These are phyloP conservation scores for Penicillium canescens DNA, from an alignment of 495 filamentous ascomycete genomes.

Conservation along the genomic window DNA sequence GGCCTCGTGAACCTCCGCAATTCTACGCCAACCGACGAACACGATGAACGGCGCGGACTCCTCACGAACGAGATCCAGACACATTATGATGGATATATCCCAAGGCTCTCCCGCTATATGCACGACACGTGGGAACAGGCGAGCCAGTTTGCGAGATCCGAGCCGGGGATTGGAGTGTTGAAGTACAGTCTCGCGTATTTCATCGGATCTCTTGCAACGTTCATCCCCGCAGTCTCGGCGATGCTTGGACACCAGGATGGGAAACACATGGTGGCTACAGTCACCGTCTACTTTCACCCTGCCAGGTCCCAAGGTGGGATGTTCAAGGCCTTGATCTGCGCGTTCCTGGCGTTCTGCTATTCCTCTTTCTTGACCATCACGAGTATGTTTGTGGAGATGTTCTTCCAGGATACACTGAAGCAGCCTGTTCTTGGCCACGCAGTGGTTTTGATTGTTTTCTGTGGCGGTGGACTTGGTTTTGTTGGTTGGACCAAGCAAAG, in stretches of 20 bases:
- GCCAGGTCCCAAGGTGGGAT: slow-evolving; percentile 86
- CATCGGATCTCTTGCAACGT: slow-evolving; percentile 84
- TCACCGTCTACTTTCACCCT: slow-evolving; percentile 97
- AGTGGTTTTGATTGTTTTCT: slow-evolving; percentile 82
- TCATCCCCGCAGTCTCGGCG: slow-evolving; percentile 68
- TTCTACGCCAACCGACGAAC: slow-evolving; percentile 16
- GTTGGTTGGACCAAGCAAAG: slow-evolving; percentile 92
- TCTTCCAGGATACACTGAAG: slow-evolving; percentile 66
- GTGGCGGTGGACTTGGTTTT: slow-evolving; percentile 85
- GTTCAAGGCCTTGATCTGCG: slow-evolving; percentile 85
- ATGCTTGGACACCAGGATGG: slow-evolving; percentile 85
- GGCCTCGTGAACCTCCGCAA: slow-evolving; percentile 48
- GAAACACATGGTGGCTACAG: slow-evolving; percentile 92
- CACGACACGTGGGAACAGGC: slow-evolving; percentile 15
- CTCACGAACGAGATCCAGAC: slow-evolving; percentile 32
- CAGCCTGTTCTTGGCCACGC: slow-evolving; percentile 73
- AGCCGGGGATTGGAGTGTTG: slow-evolving; percentile 71
- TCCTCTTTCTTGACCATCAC: slow-evolving; percentile 76
- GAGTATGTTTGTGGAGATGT: slow-evolving; percentile 82
- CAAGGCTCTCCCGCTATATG: slow-evolving; percentile 10
- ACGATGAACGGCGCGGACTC: slow-evolving; percentile 42
- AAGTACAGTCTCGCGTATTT: slow-evolving; percentile 95
- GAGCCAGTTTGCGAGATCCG: slow-evolving; percentile 49
- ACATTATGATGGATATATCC: slow-evolving; percentile 15
- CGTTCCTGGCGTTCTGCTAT: slow-evolving; percentile 78